Conservation (phyloP, 1,284 basidiomycete genomes). For the Sanghuangporus sanghuang region DNA sequence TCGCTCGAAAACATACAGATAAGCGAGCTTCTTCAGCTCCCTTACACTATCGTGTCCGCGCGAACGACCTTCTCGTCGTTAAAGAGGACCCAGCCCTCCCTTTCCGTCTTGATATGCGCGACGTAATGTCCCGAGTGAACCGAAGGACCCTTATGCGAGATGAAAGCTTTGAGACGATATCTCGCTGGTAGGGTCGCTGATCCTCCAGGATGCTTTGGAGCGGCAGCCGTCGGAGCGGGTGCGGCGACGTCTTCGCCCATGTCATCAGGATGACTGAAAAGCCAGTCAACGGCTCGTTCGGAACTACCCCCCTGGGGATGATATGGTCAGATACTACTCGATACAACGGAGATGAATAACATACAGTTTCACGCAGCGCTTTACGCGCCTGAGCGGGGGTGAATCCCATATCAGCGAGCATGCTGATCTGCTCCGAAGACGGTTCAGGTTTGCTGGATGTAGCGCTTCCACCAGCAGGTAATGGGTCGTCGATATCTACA, state of each 20-base stretch:
- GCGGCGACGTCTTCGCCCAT: conserved; percentile 55
- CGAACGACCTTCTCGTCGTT: conserved; percentile 96
- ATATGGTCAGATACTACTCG: neutral
- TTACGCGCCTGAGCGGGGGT: conserved; percentile 80
- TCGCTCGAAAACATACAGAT: conserved; percentile 85
- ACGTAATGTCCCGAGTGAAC: conserved; percentile 96
- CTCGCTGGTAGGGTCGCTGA: conserved; percentile 63
- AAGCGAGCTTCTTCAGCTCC: conserved; percentile 75
- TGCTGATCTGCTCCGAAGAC: conserved; percentile 59
- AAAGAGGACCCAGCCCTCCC: conserved; percentile 78
- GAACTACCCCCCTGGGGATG: conserved; percentile 57
- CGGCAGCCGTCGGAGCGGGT: conserved; percentile 23
- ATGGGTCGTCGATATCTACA: conserved; percentile 84
- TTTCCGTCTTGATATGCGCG: conserved; percentile 61
- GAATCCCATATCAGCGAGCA: conserved; percentile 94
- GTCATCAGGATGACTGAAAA: conserved; percentile 95
- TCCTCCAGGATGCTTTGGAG: conserved; percentile 35
- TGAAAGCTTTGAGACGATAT: conserved; percentile 86
- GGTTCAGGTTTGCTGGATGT: conserved; percentile 44
- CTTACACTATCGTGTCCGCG: conserved; percentile 72
- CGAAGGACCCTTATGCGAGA: conserved; percentile 95
- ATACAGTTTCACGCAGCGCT: conserved; percentile 81
- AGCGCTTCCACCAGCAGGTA: conserved; percentile 34
- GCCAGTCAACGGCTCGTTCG: conserved; percentile 92
- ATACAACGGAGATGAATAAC: conserved; percentile 23